A percentile compares a stretch with the other conserved stretches of the same genome.
Conservation (phyloP, 1,284 basidiomycete species). For the Trametes pubescens region DNA sequence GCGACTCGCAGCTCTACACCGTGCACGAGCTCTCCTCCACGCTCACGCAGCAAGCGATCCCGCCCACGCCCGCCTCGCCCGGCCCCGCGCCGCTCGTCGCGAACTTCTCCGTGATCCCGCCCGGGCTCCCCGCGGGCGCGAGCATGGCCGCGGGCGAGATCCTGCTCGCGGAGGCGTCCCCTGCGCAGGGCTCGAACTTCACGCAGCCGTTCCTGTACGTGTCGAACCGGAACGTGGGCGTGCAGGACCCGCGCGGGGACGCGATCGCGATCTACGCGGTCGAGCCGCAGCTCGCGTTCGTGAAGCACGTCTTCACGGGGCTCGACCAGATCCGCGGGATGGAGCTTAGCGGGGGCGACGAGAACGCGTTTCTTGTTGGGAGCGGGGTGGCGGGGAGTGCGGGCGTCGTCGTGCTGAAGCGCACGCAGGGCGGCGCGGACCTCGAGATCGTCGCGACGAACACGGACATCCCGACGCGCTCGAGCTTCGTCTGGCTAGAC, state of each 20-base stretch:
- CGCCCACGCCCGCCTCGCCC: slow-evolving; percentile 51
- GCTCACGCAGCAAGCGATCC: slow-evolving; percentile 68
- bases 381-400: slow-evolving; percentile 58
- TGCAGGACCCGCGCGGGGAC: slow-evolving; percentile 46
- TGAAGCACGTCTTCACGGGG: slow-evolving; percentile 67
- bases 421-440: slow-evolving; percentile 62
- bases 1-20: slow-evolving; percentile 62
- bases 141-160: slow-evolving; percentile 61
- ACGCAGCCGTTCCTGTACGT: slow-evolving; percentile 46
- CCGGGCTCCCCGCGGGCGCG: slow-evolving; percentile 56
- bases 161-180: slow-evolving; percentile 42
- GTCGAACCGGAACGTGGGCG: slow-evolving; percentile 49
- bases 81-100: slow-evolving; percentile 53
- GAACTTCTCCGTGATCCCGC: slow-evolving; percentile 63
- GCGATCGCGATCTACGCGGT: slow-evolving; percentile 46
- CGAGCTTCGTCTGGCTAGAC: slow-evolving; percentile 57
- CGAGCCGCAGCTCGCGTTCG: slow-evolving; percentile 43
- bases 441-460: slow-evolving; percentile 61
- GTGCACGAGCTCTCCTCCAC: slow-evolving; percentile 72
- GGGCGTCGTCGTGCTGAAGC: slow-evolving; percentile 62
- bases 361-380: slow-evolving; percentile 62
- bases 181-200: slow-evolving; percentile 33
- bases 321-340: slow-evolving; percentile 70
- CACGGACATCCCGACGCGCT: slow-evolving; percentile 57
- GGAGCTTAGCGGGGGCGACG: slow-evolving; percentile 58